A percentile compares a stretch with the other conserved stretches of the same genome.
Evolutionary conservation across 2,329 filamentous ascomycete species (phyloP).

Genomic region (Stagonosporopsis rhizophila): DNA sequence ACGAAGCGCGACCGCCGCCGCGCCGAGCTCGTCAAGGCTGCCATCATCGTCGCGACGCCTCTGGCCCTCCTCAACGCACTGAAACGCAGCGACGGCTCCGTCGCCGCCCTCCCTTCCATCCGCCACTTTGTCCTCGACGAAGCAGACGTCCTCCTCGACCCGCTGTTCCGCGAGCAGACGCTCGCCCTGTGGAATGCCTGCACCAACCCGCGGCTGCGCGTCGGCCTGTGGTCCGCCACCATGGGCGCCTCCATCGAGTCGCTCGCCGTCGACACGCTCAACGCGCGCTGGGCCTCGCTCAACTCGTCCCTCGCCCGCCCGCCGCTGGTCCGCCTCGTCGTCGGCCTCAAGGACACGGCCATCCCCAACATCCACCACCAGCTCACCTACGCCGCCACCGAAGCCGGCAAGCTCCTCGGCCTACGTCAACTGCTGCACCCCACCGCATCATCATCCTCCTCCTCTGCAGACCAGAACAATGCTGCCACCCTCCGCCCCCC

Average conservation of each 20-base stretch:
- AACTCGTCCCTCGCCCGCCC: slow-evolving; percentile 45
- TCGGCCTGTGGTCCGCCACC: slow-evolving; percentile 93
- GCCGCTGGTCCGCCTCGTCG: slow-evolving; percentile 80
- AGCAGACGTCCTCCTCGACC: slow-evolving; percentile 91
- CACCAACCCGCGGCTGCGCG: slow-evolving; percentile 70
- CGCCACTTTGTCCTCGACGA: slow-evolving; percentile 85
- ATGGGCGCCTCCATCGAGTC: slow-evolving; percentile 94
- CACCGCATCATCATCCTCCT: slow-evolving; percentile 58
- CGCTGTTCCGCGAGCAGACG: slow-evolving; percentile 88
- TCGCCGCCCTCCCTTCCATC: slow-evolving; percentile 68
- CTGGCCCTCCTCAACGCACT: slow-evolving; percentile 79
- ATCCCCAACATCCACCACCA: slow-evolving; percentile 91
- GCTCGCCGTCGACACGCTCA: slow-evolving; percentile 70
- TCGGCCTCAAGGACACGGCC: slow-evolving; percentile 95
- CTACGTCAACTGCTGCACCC: slow-evolving; percentile 89
- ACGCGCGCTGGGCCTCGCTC: slow-evolving; percentile 48
- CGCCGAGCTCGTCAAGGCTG: slow-evolving; percentile 69
- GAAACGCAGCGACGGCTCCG: slow-evolving; percentile 54
- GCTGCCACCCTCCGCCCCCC: slow-evolving; percentile 73
- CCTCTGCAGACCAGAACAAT: slow-evolving; percentile 50
- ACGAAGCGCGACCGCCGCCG: slow-evolving; percentile 48
- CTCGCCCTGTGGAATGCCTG: slow-evolving; percentile 84
- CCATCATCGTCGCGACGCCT: slow-evolving; percentile 83
- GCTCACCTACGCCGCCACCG: slow-evolving; percentile 88
- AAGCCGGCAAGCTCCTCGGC: slow-evolving; percentile 91